These are phyloP conservation scores for Paulinella micropora DNA, from an alignment of 78 protist genomes.

Conservation along the genomic window DNA sequence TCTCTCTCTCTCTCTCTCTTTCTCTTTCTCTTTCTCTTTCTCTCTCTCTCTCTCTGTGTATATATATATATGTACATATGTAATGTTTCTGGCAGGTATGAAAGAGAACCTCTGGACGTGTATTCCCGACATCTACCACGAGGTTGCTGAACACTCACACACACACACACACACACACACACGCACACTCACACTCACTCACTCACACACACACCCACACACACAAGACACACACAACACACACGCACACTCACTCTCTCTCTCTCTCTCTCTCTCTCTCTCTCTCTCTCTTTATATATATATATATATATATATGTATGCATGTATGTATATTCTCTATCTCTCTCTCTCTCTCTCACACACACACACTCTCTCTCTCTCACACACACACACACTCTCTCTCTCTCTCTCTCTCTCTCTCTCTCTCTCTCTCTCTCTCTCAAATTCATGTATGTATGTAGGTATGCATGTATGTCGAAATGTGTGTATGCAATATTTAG, in stretches of 20 bases:
- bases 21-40: not conserved
- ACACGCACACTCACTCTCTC: not conserved
- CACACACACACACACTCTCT: not conserved
- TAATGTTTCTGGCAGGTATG: not conserved
- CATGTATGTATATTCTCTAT: not conserved
- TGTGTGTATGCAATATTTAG: no score
- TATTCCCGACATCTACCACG: not conserved
- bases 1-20: conserved; percentile 13
- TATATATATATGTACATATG: not conserved
- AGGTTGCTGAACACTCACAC: not conserved
- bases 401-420: not conserved
- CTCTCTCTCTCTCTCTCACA: not conserved
- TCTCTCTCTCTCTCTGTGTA: not conserved
- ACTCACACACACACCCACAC: not conserved
- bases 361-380: not conserved
- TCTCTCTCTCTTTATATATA: not conserved
- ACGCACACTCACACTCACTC: not conserved
- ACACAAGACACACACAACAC: not conserved
- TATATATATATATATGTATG: not conserved
- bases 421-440: not conserved
- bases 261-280: conserved; percentile 3
- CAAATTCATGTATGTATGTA: no score
- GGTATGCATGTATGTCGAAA: no score
- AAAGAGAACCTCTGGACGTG: not conserved
- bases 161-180: not conserved